phyloP scores from a whole-genome alignment of 176 grass and related monocot species.

The Phoenix dactylifera region DNA sequence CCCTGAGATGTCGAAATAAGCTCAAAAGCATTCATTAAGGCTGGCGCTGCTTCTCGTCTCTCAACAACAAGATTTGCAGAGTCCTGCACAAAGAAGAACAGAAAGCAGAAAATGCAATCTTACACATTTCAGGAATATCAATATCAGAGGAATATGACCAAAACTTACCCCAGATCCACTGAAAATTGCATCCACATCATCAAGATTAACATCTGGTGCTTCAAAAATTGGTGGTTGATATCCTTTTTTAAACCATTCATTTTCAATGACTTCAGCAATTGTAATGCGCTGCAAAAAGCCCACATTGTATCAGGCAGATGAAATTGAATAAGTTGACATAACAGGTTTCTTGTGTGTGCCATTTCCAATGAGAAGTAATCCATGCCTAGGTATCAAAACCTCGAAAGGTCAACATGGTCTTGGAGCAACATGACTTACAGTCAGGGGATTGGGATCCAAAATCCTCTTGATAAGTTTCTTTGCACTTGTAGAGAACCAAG shows the following conservation, averaged over 20 bases:
- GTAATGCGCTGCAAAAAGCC: slow-evolving; percentile 65
- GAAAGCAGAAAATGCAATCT: too few species aligned
- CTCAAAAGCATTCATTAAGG: slow-evolving; percentile 90
- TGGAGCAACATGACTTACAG: background rate
- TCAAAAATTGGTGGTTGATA: slow-evolving; percentile 75
- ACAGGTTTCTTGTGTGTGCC: too few species aligned
- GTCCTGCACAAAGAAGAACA: slow-evolving; percentile 26
- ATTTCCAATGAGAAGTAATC: too few species aligned
- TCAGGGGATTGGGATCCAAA: slow-evolving; percentile 6
- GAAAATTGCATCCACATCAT: slow-evolving; percentile 80
- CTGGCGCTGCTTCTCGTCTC: slow-evolving; percentile 63
- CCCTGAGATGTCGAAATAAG: slow-evolving; percentile 98
- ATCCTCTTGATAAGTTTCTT: slow-evolving; percentile 1
- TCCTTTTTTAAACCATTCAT: slow-evolving; percentile 97
- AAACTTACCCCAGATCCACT: slow-evolving; percentile 50
- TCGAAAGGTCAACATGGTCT: background rate
- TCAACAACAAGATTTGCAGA: slow-evolving; percentile 74
- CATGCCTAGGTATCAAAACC: too few species aligned
- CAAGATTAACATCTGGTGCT: slow-evolving; percentile 59
- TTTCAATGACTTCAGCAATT: slow-evolving; percentile 59
- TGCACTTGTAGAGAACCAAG: slow-evolving; percentile 3
- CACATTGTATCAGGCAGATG: background rate
- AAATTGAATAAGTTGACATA: background rate
- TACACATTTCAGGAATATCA: too few species aligned
- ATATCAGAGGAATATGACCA: background rate